phyloP scores from a whole-genome alignment of 495 filamentous ascomycete species.

The Apiosordaria backusii region DNA sequence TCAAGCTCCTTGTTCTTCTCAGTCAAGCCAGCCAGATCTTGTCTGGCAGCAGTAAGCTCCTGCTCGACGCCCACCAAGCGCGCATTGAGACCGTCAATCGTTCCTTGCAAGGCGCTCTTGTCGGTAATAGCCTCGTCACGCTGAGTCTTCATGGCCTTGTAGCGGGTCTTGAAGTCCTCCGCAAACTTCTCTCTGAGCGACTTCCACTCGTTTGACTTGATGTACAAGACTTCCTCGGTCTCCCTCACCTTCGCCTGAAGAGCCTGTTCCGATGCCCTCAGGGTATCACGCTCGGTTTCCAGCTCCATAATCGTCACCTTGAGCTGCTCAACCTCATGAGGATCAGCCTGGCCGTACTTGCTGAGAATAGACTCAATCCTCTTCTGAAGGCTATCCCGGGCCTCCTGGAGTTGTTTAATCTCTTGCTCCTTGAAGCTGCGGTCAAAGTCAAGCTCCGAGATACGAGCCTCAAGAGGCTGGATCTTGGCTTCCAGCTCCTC shows the following conservation, averaged over 20 bases:
- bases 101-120: constrained; percentile 35
- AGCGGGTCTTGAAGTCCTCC: constrained; percentile 45
- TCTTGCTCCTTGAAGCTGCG: constrained; percentile 78
- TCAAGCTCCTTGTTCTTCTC: constrained; percentile 35
- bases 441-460: constrained; percentile 76
- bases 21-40: constrained; percentile 35
- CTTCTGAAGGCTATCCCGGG: constrained; percentile 89
- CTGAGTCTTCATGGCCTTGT: constrained; percentile 38
- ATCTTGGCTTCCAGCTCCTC: constrained; percentile 71
- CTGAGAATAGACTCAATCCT: constrained; percentile 89
- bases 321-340: constrained; percentile 80
- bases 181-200: constrained; percentile 39
- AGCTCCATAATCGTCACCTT: constrained; percentile 62
- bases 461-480: constrained; percentile 72
- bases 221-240: constrained; percentile 39
- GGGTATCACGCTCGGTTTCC: constrained; percentile 67
- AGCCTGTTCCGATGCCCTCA: constrained; percentile 53
- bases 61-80: constrained; percentile 35
- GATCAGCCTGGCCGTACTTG: constrained; percentile 93
- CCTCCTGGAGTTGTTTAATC: constrained; percentile 76
- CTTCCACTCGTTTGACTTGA: constrained; percentile 46
- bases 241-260: constrained; percentile 56
- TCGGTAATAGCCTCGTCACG: constrained; percentile 42
- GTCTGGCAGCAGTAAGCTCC: constrained; percentile 37
- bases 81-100: constrained; percentile 31